phyloP scores from a whole-genome alignment of 1,284 basidiomycete species.

The Uromyces viciae-fabae region DNA sequence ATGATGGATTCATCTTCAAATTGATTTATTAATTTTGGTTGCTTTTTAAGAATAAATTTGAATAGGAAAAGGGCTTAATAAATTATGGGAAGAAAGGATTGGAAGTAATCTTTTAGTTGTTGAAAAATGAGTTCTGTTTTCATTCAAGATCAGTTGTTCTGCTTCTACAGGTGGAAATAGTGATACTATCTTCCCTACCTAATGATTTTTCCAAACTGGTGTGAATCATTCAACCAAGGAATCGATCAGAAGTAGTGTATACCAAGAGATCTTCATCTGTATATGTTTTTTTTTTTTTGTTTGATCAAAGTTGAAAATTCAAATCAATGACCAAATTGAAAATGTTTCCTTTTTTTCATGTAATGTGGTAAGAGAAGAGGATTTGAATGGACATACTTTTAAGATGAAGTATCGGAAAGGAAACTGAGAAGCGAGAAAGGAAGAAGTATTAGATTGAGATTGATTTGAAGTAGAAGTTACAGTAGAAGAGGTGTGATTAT shows the following conservation, averaged over 20 bases:
- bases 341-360: neutral
- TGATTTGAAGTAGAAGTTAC: neutral
- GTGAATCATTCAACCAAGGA: constrained; percentile 1
- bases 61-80: neutral
- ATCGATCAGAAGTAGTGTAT: too few relatives aligned
- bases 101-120: neutral
- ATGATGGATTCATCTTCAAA: too few relatives aligned
- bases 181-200: neutral
- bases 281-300: too few relatives aligned
- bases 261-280: constrained; percentile 41
- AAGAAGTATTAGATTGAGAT: constrained; percentile 14
- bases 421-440: constrained; percentile 40
- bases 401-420: constrained; percentile 42
- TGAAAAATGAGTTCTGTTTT: neutral
- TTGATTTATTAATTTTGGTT: neutral
- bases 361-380: neutral
- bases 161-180: neutral
- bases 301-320: too few relatives aligned
- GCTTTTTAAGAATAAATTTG: neutral
- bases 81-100: neutral
- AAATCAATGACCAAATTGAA: neutral
- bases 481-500: neutral
- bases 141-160: neutral
- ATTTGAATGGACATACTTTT: constrained; percentile 16
- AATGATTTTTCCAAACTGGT: constrained; percentile 41